Evolutionary conservation across 179 eudicot genomes (phyloP).

Genomic region (Beta macrorhiza): DNA sequence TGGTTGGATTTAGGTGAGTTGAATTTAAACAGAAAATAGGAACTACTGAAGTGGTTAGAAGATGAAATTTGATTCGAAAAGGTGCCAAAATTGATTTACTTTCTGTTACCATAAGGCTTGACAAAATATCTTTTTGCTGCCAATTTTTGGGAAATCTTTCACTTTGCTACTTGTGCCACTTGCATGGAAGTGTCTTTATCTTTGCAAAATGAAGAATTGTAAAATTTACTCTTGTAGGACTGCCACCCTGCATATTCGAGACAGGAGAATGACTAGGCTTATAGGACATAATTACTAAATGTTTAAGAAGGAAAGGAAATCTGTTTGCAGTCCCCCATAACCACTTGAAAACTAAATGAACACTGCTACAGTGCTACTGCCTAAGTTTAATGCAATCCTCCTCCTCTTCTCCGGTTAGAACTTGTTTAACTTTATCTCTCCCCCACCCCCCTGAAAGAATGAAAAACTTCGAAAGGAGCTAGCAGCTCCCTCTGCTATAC

Average conservation of each 20-base stretch:
- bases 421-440: too few species aligned
- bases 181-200: too few species aligned
- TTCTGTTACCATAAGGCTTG: neutral
- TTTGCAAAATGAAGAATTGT: too few species aligned
- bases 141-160: neutral
- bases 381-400: neutral
- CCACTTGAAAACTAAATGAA: neutral
- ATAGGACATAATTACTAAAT: neutral
- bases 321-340: neutral
- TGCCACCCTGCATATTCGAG: neutral
- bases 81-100: neutral
- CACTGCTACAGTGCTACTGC: neutral
- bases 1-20: neutral
- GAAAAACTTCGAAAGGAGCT: too few species aligned
- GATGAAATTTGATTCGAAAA: neutral
- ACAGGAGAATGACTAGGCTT: neutral
- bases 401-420: too few species aligned
- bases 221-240: neutral
- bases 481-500: too few species aligned
- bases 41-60: neutral
- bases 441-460: too few species aligned
- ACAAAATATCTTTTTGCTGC: neutral
- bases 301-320: neutral
- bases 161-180: neutral
- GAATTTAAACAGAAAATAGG: neutral